Base-by-base conservation (phyloP, 78 protist species). In the Speleostelium caveatum region DNA sequence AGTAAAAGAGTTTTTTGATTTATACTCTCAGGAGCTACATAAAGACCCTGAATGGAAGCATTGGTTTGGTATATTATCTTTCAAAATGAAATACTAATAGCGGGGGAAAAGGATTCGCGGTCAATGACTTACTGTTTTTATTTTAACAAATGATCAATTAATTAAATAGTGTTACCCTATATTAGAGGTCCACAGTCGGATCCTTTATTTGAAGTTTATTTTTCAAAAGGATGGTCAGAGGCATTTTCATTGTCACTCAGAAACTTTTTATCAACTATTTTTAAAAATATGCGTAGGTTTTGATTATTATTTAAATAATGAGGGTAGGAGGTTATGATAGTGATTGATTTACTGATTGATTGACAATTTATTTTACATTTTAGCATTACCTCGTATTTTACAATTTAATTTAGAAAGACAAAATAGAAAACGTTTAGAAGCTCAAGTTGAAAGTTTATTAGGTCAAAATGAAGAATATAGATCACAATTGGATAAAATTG, bases 31-130 rank as follows among this genome's bases (percentile, higher is more conserved):
- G 12, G 96, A 93, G n/a, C 26, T 93, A 30, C 35, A 28, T 22
- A 86, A 63, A 63, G 90, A 93, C 28, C 79, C 90, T 3, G 96
- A 93, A 28, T 93, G 96, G 96, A 65, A 83, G 19, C 63, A 75
- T 60, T 93, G 96, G 96, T 93, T 93, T 62, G 96, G 95, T 92
- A 79, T 21, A 87, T 69, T 45, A 14, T 45, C 14, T 14, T 0
- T 45, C 12, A 17, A 4, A 30, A 17, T 32, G n/a, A 58, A 21
- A 68, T 68, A 22, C n/a, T 12, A 1, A 60, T n/a, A 22, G 24
- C 26, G 14, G 14, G 24, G 21, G 26, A 12, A 28, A 22, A 28
- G 21, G 24, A 26, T 21, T 10, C 19, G 8, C 36, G 38, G 12
- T 49, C 24, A 16, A 49, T 60, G 38, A 2, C 33, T 60, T 24